Evolutionary conservation across 352 stramenopile genomes (phyloP).

Genomic region (Globisporangium radiosum): DNA sequence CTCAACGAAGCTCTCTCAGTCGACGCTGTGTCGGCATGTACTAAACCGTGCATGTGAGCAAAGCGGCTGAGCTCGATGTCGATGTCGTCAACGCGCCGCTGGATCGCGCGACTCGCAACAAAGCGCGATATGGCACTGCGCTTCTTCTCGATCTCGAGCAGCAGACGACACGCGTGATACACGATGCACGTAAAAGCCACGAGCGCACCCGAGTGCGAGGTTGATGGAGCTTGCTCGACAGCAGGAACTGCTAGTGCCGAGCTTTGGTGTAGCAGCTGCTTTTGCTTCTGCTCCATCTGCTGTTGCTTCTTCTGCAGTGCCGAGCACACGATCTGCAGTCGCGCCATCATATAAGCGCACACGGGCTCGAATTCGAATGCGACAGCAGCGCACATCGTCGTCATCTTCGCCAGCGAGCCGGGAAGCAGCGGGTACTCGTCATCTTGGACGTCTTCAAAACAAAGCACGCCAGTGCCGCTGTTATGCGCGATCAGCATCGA

Average conservation of each 20-base stretch:
- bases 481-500: neutral
- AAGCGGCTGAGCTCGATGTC: conserved; percentile 1
- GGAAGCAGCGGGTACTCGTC: conserved; percentile 1
- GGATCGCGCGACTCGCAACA: neutral
- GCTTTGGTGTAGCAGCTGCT: neutral
- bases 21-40: no score
- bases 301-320: neutral
- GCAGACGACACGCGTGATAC: neutral
- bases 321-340: neutral
- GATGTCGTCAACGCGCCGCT: neutral
- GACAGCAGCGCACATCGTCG: neutral
- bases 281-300: no score
- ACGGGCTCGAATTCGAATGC: neutral
- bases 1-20: no score
- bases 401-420: neutral
- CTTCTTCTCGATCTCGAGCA: neutral
- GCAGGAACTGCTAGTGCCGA: neutral
- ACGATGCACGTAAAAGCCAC: neutral
- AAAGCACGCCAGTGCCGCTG: neutral
- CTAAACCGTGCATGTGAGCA: neutral
- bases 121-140: neutral
- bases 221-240: no score
- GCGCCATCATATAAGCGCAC: neutral
- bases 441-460: neutral
- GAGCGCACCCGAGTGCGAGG: neutral